Conservation (phyloP, 2,329 filamentous ascomycete genomes). For the Hypoxylon sp. region DNA sequence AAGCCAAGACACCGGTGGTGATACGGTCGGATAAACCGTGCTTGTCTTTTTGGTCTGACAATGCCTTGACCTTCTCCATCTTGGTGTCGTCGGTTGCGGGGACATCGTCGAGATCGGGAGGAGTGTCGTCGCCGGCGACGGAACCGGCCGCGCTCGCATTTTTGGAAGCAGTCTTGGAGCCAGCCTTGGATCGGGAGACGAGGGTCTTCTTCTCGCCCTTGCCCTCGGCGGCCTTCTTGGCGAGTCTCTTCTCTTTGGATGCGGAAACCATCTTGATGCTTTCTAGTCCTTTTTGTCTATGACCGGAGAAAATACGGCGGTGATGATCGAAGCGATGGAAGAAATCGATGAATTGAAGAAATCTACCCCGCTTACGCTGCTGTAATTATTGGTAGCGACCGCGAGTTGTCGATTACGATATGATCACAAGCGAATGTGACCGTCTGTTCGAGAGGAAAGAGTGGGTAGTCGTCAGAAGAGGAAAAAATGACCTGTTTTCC, state of each 20-base stretch:
- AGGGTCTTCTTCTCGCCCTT: constrained; percentile 84
- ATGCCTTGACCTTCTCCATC: constrained; percentile 85
- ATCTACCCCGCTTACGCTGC: constrained; percentile 44
- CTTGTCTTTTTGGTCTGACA: constrained; percentile 94
- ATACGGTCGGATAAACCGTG: constrained; percentile 97
- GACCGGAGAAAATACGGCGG: constrained; percentile 9
- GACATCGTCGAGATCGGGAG: constrained; percentile 75
- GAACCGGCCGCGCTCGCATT: constrained; percentile 73
- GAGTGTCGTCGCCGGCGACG: constrained; percentile 77
- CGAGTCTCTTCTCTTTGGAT: constrained; percentile 79
- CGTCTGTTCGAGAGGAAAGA: constrained; percentile 31
- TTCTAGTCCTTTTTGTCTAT: constrained; percentile 32
- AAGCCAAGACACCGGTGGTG: constrained; percentile 95
- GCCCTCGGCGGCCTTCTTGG: constrained; percentile 79
- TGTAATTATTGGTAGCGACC: constrained; percentile 18
- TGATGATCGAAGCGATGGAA: constrained; percentile 13
- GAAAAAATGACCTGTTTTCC: constrained; percentile 20
- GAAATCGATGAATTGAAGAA: constrained; percentile 24
- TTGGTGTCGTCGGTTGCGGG: constrained; percentile 80
- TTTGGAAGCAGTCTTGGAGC: constrained; percentile 77
- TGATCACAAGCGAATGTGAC: constrained; percentile 51
- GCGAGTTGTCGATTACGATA: constrained; percentile 27
- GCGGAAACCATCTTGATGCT: constrained; percentile 73
- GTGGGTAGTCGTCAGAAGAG: constrained; percentile 13
- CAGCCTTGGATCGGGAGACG: constrained; percentile 74